These are phyloP conservation scores for Cicer cuneatum DNA, from an alignment of 306 rosid species.

Conservation along the genomic window DNA sequence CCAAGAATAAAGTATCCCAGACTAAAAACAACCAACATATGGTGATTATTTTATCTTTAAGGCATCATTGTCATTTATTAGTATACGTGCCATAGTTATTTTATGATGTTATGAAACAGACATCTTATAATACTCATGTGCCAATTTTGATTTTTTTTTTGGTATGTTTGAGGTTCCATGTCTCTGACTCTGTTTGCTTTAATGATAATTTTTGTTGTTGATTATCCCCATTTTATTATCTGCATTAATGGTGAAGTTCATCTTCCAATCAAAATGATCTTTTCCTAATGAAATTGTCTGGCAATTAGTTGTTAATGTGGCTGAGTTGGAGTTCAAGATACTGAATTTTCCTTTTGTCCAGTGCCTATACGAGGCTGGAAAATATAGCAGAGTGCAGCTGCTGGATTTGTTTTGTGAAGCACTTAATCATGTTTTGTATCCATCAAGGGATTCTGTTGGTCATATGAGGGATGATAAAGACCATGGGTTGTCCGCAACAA, in stretches of 20 bases:
- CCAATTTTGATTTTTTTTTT: not conserved
- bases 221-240: conserved; percentile 20
- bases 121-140: conserved; percentile 6
- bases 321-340: conserved; percentile 43
- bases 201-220: conserved; percentile 26
- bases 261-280: conserved; percentile 5
- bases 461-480: conserved; percentile 48
- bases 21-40: conserved; percentile 20
- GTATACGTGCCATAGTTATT: not conserved
- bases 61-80: not conserved
- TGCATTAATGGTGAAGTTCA: conserved; percentile 17
- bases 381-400: conserved; percentile 59
- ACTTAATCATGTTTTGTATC: conserved; percentile 69
- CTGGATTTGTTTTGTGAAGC: conserved; percentile 85
- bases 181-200: conserved; percentile 4
- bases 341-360: conserved; percentile 48
- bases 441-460: conserved; percentile 49
- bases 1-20: not conserved
- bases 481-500: conserved; percentile 50
- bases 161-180: conserved; percentile 22
- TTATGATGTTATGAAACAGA: not conserved
- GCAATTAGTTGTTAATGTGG: conserved; percentile 29
- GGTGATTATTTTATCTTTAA: conserved; percentile 1
- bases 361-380: conserved; percentile 93
- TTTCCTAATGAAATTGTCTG: conserved; percentile 19